Percentiles rank a stretch among this genome's conserved stretches.
These are phyloP conservation scores for Barnettozyma sp. DNA, from an alignment of 805 yeast species.

Conservation along the genomic window DNA sequence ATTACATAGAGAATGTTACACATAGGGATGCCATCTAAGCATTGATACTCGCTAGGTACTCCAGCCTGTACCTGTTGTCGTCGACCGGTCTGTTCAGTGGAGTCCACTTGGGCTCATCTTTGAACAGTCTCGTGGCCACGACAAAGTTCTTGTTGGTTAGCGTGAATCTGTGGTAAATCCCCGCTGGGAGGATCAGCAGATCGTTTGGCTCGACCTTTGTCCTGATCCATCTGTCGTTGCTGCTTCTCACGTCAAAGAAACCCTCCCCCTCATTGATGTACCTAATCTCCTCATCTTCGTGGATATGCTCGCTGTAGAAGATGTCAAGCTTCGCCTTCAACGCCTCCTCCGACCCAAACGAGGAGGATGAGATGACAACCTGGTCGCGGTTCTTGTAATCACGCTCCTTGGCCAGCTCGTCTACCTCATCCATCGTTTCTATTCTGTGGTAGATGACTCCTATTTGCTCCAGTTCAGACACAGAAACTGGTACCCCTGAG, in stretches of 20 bases:
- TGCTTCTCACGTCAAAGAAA: slow-evolving; percentile 77
- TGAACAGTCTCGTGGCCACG: slow-evolving; percentile 74
- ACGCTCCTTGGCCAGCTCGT: slow-evolving; percentile 61
- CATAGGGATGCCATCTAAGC: background rate
- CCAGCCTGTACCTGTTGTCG: slow-evolving; percentile 36
- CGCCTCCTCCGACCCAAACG: slow-evolving; percentile 59
- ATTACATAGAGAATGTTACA: background rate
- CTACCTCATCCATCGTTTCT: slow-evolving; percentile 45
- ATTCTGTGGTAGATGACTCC: slow-evolving; percentile 65
- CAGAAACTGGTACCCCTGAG: slow-evolving; percentile 53
- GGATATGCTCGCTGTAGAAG: slow-evolving; percentile 82
- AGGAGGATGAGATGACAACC: slow-evolving; percentile 49
- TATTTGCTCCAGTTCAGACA: slow-evolving; percentile 42
- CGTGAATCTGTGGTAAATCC: slow-evolving; percentile 91
- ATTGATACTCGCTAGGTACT: slow-evolving; percentile 32
- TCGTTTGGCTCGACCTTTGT: slow-evolving; percentile 59
- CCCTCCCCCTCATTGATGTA: slow-evolving; percentile 88
- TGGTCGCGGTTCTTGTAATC: slow-evolving; percentile 75
- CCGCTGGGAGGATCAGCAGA: slow-evolving; percentile 73
- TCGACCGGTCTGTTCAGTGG: slow-evolving; percentile 71
- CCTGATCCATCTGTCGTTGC: slow-evolving; percentile 67
- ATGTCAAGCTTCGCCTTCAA: slow-evolving; percentile 57
- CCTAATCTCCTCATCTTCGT: slow-evolving; percentile 95
- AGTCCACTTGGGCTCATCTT: slow-evolving; percentile 95
- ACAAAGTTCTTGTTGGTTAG: slow-evolving; percentile 56